These are phyloP conservation scores for Syzygium aqueum DNA, from an alignment of 345 rosid genomes.

Conservation along the genomic window DNA sequence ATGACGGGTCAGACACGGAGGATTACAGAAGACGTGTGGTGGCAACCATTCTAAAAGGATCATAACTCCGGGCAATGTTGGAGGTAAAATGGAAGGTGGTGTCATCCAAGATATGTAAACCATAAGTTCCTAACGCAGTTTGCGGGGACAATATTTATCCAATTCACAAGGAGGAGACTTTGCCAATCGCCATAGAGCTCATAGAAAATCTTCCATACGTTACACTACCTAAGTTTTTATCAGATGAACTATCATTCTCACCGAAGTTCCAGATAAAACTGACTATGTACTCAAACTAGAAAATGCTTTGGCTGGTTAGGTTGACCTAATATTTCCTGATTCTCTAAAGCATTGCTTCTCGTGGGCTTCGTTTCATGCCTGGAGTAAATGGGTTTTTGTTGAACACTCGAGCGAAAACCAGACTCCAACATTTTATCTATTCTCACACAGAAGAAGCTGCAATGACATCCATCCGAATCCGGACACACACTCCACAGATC, in stretches of 20 bases:
- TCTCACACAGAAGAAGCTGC: neutral
- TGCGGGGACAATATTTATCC: neutral
- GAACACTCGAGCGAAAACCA: neutral
- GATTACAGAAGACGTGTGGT: too few relatives aligned
- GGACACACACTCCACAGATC: neutral
- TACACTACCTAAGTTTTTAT: neutral
- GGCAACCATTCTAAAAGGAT: too few relatives aligned
- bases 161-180: neutral
- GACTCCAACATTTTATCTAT: rapidly evolving
- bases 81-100: too few relatives aligned
- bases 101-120: too few relatives aligned
- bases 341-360: neutral
- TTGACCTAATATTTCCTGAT: neutral
- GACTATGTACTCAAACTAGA: neutral
- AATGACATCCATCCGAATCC: neutral
- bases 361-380: neutral
- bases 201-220: neutral
- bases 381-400: neutral
- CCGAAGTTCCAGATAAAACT: neutral
- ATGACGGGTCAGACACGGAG: too few relatives aligned
- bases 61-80: too few relatives aligned
- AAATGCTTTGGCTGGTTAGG: too few relatives aligned
- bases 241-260: neutral
- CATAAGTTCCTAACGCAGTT: neutral
- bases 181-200: neutral